Evolutionary conservation across 306 rosid species (phyloP), one percentile per base, ranked within the genome.

Genomic region (Sphenostylis stenocarpa): DNA sequence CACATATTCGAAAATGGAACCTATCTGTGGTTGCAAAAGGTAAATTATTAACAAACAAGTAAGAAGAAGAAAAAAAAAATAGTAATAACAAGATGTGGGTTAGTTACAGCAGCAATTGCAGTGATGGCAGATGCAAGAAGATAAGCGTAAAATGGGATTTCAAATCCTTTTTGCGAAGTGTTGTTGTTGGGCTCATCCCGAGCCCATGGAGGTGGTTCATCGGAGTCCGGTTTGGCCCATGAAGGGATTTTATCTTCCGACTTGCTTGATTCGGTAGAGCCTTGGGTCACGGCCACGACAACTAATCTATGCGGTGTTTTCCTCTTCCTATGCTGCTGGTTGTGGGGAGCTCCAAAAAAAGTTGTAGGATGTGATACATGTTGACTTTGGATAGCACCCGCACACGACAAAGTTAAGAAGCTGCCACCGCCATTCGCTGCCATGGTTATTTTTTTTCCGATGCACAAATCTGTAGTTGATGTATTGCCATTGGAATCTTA

Each of bases 141-240:
- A 62, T 92, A 92, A 72, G 79, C 93, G 61, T 70, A 89, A 74
- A 91, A 92, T 0, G 98, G 98, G 60, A 91, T 31, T 57, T 79
- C 87, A 74, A 89, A 76, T 45, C 84, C 89, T 72, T 80, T 81
- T 23, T 84, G 70, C 0, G 88, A 63, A 74, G 1, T 77, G 7
- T 66, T 75, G 9, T 63, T 73, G 24, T 88, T 76, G 34, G 82
- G 72, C 56, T 90, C 97, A 5, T 83, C 77, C 68, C 76, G 87
- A 24, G 91, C 97, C 99, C 99, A 92, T 16, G 99, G 99, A 5
- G 99, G 99, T 33, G 97, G 94, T 75, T 92, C 99, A 17, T 87
- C 91, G 2, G 99, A 88, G 28, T 89, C 98, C 0, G 90, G 86
- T 74, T 79, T 96, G 6, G 99, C 97, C 99, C 99, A 89, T 2